Evolutionary conservation across 2,329 filamentous ascomycete species (phyloP), one percentile per base, ranked within the genome.

Genomic region (Colletotrichum chrysophilum): DNA sequence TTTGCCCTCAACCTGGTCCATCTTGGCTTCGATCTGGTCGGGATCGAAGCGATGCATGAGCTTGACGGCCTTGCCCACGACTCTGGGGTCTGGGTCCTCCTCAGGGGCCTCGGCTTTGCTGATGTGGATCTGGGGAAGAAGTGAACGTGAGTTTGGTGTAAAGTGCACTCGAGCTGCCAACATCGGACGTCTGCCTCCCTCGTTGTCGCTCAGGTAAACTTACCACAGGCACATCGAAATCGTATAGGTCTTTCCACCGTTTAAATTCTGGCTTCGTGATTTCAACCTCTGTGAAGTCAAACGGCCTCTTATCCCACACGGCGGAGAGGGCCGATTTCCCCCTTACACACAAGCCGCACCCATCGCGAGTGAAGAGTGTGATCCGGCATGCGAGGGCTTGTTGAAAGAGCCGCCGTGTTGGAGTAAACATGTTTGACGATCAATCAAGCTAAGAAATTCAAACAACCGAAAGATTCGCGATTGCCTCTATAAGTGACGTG

Each of bases 181-280:
- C 38, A 67, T 73, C 56, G 64, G 64, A 67, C 26, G 34, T 26
- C 32, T 30, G 34, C 6, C 58, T 32, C 55, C 36, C 10, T 66
- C 18, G 21, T 62, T 43, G 38, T 21, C n/a, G 26, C 32, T 21
- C 24, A 16, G 14, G 26, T 10, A 60, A 38, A 83, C 89, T 80
- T 86, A 96, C 94, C 80, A 96, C 94, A 0, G 94, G 94, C 9
- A 95, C 94, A 79, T 96, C 94, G 82, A 96, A 95, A 74, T 96
- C 94, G 81, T 96, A 96, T 2, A 95, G 81, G 65, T 93, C 88
- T 80, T 91, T 92, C 94, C 94, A 96, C 28, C 87, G 85, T 77
- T 91, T 89, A 18, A 89, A 88, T 30, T 91, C 90, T 0, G 90
- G 87, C 65, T 90, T 89, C 85, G 94, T 91, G 65, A 96, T 91